These are phyloP conservation scores for Protostelium mycophagum DNA, from an alignment of 78 protist species.

Conservation along the genomic window DNA sequence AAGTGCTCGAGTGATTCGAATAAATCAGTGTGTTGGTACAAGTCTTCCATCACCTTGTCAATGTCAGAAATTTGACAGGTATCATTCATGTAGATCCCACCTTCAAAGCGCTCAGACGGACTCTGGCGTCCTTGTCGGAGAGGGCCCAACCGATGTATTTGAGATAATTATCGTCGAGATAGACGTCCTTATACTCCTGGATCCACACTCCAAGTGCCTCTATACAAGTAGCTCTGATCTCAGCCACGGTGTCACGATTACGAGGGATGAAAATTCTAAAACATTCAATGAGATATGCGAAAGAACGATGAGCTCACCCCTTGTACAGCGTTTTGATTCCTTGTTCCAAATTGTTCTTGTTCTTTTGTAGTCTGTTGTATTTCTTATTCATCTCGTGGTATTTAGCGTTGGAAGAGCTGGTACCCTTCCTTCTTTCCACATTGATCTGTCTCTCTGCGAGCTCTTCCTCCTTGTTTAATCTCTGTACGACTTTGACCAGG, in stretches of 20 bases:
- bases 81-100: not conserved
- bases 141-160: slow-evolving; percentile 19
- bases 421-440: not conserved
- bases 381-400: not conserved
- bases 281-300: too few species aligned
- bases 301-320: not conserved
- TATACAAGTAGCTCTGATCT: not conserved
- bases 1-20: not conserved
- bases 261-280: slow-evolving; percentile 1
- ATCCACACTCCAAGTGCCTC: slow-evolving; percentile 19
- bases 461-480: not conserved
- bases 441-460: not conserved
- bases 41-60: not conserved
- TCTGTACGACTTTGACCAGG: not conserved
- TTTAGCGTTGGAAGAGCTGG: not conserved
- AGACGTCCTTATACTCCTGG: not conserved
- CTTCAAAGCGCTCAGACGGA: not conserved
- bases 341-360: not conserved
- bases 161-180: not conserved
- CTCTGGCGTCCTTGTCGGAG: slow-evolving; percentile 7
- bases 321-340: not conserved
- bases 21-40: not conserved
- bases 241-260: slow-evolving; percentile 7
- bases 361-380: not conserved
- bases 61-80: not conserved